phyloP scores from a whole-genome alignment of 2,329 filamentous ascomycete species.

The Emergomyces orientalis region DNA sequence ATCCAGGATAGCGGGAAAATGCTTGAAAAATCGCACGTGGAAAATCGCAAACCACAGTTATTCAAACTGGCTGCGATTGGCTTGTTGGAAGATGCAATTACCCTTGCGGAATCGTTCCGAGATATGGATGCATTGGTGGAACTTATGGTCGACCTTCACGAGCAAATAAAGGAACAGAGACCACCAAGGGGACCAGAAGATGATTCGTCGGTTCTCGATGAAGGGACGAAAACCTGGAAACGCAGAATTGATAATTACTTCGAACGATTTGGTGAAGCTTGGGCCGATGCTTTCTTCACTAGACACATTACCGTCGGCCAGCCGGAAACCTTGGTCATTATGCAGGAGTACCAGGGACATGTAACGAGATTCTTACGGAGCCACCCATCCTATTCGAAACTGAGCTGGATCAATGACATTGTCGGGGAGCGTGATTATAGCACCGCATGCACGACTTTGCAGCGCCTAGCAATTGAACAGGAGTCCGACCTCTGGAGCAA shows the following conservation, averaged over 20 bases:
- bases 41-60: conserved; percentile 39
- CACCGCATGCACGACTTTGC: conserved; percentile 61
- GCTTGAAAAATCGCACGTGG: conserved; percentile 36
- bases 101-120: conserved; percentile 52
- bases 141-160: conserved; percentile 35
- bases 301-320: conserved; percentile 61
- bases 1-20: conserved; percentile 40
- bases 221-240: conserved; percentile 22
- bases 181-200: conserved; percentile 13
- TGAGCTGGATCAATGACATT: conserved; percentile 94
- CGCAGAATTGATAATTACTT: conserved; percentile 40
- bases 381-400: conserved; percentile 60
- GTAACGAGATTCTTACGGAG: conserved; percentile 71
- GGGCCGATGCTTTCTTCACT: conserved; percentile 65
- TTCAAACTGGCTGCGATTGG: conserved; percentile 43
- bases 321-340: conserved; percentile 56
- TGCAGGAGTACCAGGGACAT: conserved; percentile 60
- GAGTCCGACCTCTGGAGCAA: conserved; percentile 85
- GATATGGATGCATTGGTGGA: conserved; percentile 56
- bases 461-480: conserved; percentile 57
- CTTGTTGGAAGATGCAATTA: conserved; percentile 49
- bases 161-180: conserved; percentile 26
- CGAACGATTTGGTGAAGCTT: conserved; percentile 41
- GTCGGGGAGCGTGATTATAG: conserved; percentile 64
- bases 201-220: conserved; percentile 16